Evolutionary conservation across 108 stramenopile species (phyloP), one percentile per base, ranked within the genome.

Genomic region (Pinguiococcus pyrenoidosus): DNA sequence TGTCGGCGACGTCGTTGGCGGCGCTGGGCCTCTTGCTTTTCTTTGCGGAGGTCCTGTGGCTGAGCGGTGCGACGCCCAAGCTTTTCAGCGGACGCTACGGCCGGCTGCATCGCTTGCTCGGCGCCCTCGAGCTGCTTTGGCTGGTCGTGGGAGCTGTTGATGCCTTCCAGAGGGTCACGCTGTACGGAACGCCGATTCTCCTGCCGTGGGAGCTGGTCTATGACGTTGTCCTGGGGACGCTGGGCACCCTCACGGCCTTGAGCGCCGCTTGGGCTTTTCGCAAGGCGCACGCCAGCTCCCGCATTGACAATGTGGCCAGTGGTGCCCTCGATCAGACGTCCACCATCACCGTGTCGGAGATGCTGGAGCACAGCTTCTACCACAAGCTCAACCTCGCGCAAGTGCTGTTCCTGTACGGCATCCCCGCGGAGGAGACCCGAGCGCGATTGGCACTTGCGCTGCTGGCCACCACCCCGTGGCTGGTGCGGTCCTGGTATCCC

Each of bases 301-400:
- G 49, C 9, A 64, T 86, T 0, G 23, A 30, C 21, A 83, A 56
- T 0, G 70, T 68, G 3, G 79, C 77, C 40, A 80, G 78, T 8
- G 84, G 84, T 9, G 78, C 80, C 18, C 53, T 86, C 25, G 71
- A 78, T 12, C 42, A 62, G 20, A 29, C 36, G 22, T 78, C 84
- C 12, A 76, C 77, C 27, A 81, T 86, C n/a, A 86, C 81, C 34
- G 75, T 79, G 29, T 40, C 56, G 8, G 84, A 86, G 66, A 86
- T 86, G 84, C 54, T 86, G 3, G 84, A 86, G 45, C 84, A 86
- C 62, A 58, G 66, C 13, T 83, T 83, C 54, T 86, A 86, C 51
- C 84, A 86, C 56, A 56, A 17, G 3, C 54, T 86, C 48, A 86
- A 86, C 57, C 46, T 86, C 0, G 28, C 38, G 14, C 84, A 86